Base-by-base conservation (phyloP, 2,329 filamentous ascomycete species). In the Colletotrichum higginsianum region DNA sequence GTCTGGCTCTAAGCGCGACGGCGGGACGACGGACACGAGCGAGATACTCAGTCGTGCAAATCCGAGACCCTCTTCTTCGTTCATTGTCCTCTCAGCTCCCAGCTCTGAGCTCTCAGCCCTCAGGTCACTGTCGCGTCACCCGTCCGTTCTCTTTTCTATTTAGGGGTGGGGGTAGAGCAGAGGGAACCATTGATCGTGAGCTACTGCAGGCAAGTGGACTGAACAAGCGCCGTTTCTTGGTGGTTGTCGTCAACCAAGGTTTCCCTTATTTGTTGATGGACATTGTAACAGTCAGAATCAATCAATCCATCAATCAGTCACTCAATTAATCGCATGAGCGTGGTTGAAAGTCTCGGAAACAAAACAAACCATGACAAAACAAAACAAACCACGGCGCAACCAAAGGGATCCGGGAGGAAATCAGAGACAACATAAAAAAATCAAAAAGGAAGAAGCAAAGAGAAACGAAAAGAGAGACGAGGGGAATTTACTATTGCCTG, bases 1-100 rank as follows among this genome's bases (percentile, higher is more conserved):
- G 52, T 67, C 65, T 60, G 35, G 11, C 47, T 35, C 38, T 62
- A 52, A 40, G 52, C 53, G 57, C 57, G 57, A 47, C 57, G 47
- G 55, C 56, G 35, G 47, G n/a, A 42, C 66, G 50, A 30, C 26
- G 26, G 66, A 47, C 49, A 53, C 47, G 57, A 66, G 49, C 38
- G 55, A 35, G 62, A 53, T 52, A 62, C 46, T 30, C 26, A 30
- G 26, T 30, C 26, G 26, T 30, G 26, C 26, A 62, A 62, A 61
- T 15, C 40, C n/a, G 61, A 40, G 58, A 61, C 58, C 46, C 47
- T 53, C 47, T 44, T 16, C 12, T 16, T 40, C 49, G 42, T 30
- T 63, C 35, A 47, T 21, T 30, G 35, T 8, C 57, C 30, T 49
- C 60, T 62, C 60, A 35, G 50, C 50, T 40, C 60, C 26, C 26